Evolutionary conservation across 345 rosid genomes (phyloP).

Genomic region (Hibiscus mutabilis): DNA sequence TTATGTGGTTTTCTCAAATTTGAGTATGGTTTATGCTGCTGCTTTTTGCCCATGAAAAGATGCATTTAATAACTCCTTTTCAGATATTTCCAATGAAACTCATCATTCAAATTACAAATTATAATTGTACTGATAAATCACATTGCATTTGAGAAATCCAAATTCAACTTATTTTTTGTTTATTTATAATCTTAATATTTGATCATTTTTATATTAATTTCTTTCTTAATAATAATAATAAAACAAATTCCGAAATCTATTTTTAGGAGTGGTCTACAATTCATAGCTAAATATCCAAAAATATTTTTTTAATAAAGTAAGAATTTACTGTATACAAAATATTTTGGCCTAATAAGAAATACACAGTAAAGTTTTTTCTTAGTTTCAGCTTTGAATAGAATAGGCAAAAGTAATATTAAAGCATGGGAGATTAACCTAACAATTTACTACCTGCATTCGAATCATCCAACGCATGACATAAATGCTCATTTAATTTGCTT

Average conservation of each 20-base stretch:
- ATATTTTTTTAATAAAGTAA: background rate
- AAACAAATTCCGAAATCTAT: background rate
- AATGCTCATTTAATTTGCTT: conserved; percentile 7
- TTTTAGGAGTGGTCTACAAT: background rate
- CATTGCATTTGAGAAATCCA: no score
- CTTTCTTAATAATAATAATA: no score
- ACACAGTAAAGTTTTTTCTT: background rate
- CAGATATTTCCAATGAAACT: no score
- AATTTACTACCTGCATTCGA: background rate
- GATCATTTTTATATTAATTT: no score
- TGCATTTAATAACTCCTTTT: conserved; percentile 27
- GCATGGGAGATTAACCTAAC: background rate
- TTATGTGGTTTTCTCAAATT: conserved; percentile 40
- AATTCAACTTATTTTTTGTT: no score
- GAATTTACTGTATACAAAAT: background rate
- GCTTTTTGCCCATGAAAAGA: conserved; percentile 26
- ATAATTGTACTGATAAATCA: no score
- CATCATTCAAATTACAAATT: no score
- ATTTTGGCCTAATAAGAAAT: background rate
- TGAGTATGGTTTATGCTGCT: conserved; percentile 40
- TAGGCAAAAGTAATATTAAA: background rate
- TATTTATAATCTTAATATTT: no score
- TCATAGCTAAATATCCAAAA: background rate
- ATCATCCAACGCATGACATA: background rate
- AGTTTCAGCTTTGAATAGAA: background rate